Evolutionary conservation across 495 filamentous ascomycete species (phyloP).

Genomic region (Xylaria sp.): DNA sequence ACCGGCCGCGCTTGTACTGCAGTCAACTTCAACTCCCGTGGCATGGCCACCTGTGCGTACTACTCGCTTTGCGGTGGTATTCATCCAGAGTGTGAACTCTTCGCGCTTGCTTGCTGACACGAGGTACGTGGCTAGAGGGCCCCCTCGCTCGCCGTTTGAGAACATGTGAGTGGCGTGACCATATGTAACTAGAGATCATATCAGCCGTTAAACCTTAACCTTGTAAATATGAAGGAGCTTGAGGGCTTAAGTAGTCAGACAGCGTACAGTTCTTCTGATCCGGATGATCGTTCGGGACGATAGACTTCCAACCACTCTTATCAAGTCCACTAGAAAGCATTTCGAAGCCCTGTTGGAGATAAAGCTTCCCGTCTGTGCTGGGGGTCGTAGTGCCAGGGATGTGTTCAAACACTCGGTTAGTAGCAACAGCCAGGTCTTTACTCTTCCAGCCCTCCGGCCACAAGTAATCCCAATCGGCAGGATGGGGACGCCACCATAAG

Average conservation of each 20-base stretch:
- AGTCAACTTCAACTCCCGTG: constrained; percentile 66
- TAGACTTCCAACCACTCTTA: constrained; percentile 61
- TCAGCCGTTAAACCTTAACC: not conserved
- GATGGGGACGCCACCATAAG: constrained; percentile 47
- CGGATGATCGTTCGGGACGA: constrained; percentile 63
- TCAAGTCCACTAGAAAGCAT: constrained; percentile 57
- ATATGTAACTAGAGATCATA: constrained; percentile 42
- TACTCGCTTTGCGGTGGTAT: constrained; percentile 64
- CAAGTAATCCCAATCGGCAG: constrained; percentile 65
- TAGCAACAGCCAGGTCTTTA: constrained; percentile 61
- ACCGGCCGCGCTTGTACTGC: constrained; percentile 51
- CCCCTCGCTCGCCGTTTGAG: constrained; percentile 63
- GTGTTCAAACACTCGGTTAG: constrained; percentile 62
- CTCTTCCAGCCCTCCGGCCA: constrained; percentile 72
- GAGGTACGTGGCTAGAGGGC: constrained; percentile 70
- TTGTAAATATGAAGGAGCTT: not conserved
- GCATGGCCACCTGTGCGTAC: constrained; percentile 61
- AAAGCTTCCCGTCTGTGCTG: constrained; percentile 66
- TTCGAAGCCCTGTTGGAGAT: constrained; percentile 65
- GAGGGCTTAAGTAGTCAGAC: not conserved
- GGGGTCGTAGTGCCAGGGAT: constrained; percentile 70
- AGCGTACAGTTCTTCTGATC: constrained; percentile 60
- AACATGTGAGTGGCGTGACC: constrained; percentile 68
- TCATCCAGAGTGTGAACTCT: constrained; percentile 68
- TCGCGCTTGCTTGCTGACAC: constrained; percentile 57